phyloP scores from a whole-genome alignment of 805 yeast genomes.

The Schizosaccharomyces cryophilus region DNA sequence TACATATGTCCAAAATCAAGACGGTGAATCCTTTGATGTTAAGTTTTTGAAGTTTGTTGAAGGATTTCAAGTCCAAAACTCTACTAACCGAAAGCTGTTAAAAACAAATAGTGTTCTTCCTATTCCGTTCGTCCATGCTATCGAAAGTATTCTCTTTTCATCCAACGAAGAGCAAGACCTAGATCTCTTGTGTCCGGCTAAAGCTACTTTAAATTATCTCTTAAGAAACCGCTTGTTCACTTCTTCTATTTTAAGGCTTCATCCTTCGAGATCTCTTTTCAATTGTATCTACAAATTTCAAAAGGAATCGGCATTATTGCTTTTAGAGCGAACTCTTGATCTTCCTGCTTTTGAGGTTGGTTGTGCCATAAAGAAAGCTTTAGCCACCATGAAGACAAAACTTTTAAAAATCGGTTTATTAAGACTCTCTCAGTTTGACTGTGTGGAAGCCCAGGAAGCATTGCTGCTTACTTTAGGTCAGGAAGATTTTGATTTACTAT shows the following conservation, averaged over 20 bases:
- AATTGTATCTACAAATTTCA: background rate
- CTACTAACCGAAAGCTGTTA: background rate
- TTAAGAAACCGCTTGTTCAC: background rate
- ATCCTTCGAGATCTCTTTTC: background rate
- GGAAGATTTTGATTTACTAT: background rate
- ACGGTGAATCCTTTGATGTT: background rate
- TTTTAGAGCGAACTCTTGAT: background rate
- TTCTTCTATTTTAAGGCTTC: background rate
- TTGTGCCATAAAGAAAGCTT: background rate
- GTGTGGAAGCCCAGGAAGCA: background rate
- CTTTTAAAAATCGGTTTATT: background rate
- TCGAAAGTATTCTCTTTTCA: background rate
- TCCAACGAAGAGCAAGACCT: background rate
- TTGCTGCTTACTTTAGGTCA: background rate
- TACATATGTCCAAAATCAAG: background rate
- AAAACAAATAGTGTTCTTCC: background rate
- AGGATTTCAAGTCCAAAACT: background rate
- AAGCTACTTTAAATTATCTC: background rate
- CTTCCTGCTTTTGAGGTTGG: background rate
- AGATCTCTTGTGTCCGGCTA: background rate
- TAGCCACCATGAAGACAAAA: background rate
- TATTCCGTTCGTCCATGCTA: background rate
- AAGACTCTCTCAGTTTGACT: background rate
- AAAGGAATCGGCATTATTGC: background rate
- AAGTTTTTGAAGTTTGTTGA: background rate